Evolutionary conservation across 441 rosid genomes (phyloP), one percentile per base, ranked within the genome.

Genomic region (Gossypium gossypioides): DNA sequence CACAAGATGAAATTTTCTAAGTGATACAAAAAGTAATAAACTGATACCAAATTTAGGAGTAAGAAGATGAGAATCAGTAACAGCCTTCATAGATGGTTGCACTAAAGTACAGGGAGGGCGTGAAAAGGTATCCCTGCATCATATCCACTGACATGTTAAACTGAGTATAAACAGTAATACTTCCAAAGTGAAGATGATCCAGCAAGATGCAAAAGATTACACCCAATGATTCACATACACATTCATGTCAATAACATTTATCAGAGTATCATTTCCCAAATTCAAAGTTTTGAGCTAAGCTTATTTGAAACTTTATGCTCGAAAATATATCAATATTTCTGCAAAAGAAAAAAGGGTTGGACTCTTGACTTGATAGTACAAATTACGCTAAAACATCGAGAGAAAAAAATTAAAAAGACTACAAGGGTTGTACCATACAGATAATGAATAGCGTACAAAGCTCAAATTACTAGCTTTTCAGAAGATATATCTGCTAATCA

Each of bases 41-140:
- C 67, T 15, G 34, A 57, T 91, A 95, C 99, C 99, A 78, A 92
- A 95, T 12, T 81, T 83, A 19, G 99, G 99, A 81, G 82, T 73
- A 66, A 76, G 79, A 69, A 75, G 77, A 82, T 71, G 64, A 73
- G 84, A 84, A 75, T 87, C 88, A 0, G 78, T 15, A 32, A 74
- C 76, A 75, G 84, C 78, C 72, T 80, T 80, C 93, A 95, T 87
- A 19, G 95, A 88, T 77, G 99, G 97, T 82, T 95, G 99, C 78
- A 88, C 85, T 73, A 95, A 85, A 78, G 98, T 89, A 81, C 95
- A 86, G 8, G 97, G 96, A 82, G 89, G 95, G 55, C 83, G 92
- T 19, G 95, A 85, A 76, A 87, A 95, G 18, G 91, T 88, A 78
- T 95, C 98, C 93, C 99, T 95, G 88, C 84, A 87, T 78, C 76